These are phyloP conservation scores for Lichtheimia corymbifera DNA, from an alignment of 371 early-diverging fungal genomes.

Conservation along the genomic window DNA sequence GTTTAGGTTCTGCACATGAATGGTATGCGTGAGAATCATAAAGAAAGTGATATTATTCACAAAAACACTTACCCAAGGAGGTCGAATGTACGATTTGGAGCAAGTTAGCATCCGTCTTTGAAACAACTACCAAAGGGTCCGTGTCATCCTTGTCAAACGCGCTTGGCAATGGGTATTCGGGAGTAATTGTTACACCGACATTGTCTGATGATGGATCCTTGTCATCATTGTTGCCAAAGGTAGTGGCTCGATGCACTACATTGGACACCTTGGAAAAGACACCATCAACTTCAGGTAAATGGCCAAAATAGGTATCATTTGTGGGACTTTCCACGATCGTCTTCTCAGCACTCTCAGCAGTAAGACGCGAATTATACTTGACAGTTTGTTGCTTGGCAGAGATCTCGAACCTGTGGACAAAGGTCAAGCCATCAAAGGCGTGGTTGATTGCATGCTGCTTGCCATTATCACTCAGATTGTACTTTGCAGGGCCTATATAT, in stretches of 20 bases:
- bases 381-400: slow-evolving; percentile 18
- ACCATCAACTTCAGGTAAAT: background rate
- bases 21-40: slow-evolving; percentile 5
- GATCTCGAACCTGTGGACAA: slow-evolving; percentile 39
- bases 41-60: background rate
- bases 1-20: slow-evolving; percentile 37
- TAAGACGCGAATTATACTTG: slow-evolving; percentile 30
- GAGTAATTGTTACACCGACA: slow-evolving; percentile 57
- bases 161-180: slow-evolving; percentile 51
- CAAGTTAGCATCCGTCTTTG: slow-evolving; percentile 60
- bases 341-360: slow-evolving; percentile 17
- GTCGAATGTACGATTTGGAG: slow-evolving; percentile 61
- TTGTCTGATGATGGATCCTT: slow-evolving; percentile 15
- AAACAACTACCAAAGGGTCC: slow-evolving; percentile 30
- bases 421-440: slow-evolving; percentile 45
- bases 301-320: slow-evolving; percentile 24
- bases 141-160: background rate
- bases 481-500: slow-evolving; percentile 32
- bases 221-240: background rate
- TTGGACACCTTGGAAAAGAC: slow-evolving; percentile 3
- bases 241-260: background rate
- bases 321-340: background rate
- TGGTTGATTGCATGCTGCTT: slow-evolving; percentile 27
- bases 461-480: slow-evolving; percentile 29
- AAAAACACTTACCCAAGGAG: slow-evolving; percentile 49